These are phyloP conservation scores for Triticum aestivum DNA, from an alignment of 176 grass and related monocot genomes.

Conservation along the genomic window IWGSC_CS_RefSeq_v2.1 NC_057806.1:692072993-692073492, in stretches of 20 bases:
- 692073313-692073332: slow-evolving; percentile 13
- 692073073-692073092: no score
- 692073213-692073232: neutral
- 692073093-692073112: no score
- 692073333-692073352: neutral
- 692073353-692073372: slow-evolving; percentile 3
- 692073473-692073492: slow-evolving; percentile 36
- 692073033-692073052: no score
- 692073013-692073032: no score
- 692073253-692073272: neutral
- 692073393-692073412: neutral
- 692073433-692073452: slow-evolving; percentile 54
- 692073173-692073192: neutral
- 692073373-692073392: slow-evolving; percentile 30
- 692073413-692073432: slow-evolving; percentile 56
- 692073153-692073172: neutral
- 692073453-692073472: slow-evolving; percentile 38
- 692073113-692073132: no score
- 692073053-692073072: no score
- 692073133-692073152: no score
- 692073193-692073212: neutral
- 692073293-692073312: slow-evolving; percentile 2
- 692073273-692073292: slow-evolving; percentile 4
- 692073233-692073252: slow-evolving; percentile 9
- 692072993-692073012: no score